Conservation (phyloP, 139 green algal species). For the Medakamo hakoo region DNA sequence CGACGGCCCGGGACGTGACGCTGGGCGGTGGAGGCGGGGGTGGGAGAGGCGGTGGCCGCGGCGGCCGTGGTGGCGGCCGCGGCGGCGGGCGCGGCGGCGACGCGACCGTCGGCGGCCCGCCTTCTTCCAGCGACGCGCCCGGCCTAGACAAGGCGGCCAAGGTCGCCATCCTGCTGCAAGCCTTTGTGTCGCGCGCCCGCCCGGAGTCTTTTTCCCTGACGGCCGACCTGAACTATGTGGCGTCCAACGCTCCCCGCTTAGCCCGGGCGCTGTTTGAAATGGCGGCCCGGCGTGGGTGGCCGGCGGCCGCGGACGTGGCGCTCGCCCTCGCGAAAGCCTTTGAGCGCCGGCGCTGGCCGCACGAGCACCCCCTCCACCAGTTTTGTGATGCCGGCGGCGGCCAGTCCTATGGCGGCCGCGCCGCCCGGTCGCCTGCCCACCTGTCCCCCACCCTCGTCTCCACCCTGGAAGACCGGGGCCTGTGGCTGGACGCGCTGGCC, state of each 20-base stretch:
- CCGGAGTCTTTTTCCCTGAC: constrained; percentile 80
- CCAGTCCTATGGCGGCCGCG: too few species aligned
- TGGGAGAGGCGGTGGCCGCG: background rate
- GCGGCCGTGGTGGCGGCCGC: background rate
- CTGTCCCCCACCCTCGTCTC: constrained; percentile 56
- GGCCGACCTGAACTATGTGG: constrained; percentile 88
- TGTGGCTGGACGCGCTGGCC: constrained; percentile 53
- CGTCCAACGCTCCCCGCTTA: constrained; percentile 72
- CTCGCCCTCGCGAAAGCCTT: constrained; percentile 54
- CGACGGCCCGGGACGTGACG: too few species aligned
- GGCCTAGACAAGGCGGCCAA: background rate
- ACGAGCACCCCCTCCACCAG: constrained; percentile 81
- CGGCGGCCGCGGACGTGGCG: constrained; percentile 29
- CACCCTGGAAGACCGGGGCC: constrained; percentile 69
- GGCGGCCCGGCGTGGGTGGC: constrained; percentile 55
- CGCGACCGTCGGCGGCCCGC: too few species aligned
- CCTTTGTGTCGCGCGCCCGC: constrained; percentile 60
- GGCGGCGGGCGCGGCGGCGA: background rate
- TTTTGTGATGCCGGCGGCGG: too few species aligned
- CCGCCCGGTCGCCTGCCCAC: constrained; percentile 7
- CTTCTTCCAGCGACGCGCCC: background rate
- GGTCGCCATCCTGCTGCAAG: constrained; percentile 28
- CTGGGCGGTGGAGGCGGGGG: background rate
- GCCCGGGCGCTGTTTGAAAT: constrained; percentile 90
- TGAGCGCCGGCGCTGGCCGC: constrained; percentile 73